Conservation (phyloP, 805 yeast genomes). For the Aciculoconidium aculeatum region DNA sequence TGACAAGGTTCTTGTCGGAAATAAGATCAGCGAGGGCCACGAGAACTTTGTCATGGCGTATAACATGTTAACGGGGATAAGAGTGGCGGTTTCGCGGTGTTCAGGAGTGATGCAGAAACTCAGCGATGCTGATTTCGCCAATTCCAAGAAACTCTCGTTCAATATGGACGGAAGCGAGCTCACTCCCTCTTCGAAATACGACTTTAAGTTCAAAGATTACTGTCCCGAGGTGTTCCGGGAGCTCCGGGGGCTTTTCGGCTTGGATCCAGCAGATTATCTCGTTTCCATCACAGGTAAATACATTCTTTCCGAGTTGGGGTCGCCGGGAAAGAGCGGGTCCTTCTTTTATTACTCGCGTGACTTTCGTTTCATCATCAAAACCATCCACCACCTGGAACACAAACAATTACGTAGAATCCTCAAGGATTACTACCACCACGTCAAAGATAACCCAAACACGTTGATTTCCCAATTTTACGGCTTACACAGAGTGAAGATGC, state of each 20-base stretch:
- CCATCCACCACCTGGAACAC: slow-evolving; percentile 92
- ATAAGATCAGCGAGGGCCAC: slow-evolving; percentile 87
- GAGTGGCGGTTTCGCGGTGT: slow-evolving; percentile 90
- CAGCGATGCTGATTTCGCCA: slow-evolving; percentile 61
- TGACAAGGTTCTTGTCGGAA: slow-evolving; percentile 63
- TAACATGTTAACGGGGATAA: slow-evolving; percentile 94
- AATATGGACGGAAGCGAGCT: slow-evolving; percentile 81
- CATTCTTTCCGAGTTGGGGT: slow-evolving; percentile 83
- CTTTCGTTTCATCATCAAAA: slow-evolving; percentile 88
- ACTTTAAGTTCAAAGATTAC: slow-evolving; percentile 94
- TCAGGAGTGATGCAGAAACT: slow-evolving; percentile 79
- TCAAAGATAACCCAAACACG: slow-evolving; percentile 79
- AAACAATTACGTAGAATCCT: slow-evolving; percentile 69
- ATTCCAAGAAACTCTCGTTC: slow-evolving; percentile 77
- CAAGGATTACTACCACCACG: slow-evolving; percentile 74
- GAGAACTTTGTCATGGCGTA: slow-evolving; percentile 91
- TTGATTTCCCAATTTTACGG: slow-evolving; percentile 95
- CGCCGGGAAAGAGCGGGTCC: slow-evolving; percentile 96
- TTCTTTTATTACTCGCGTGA: slow-evolving; percentile 94
- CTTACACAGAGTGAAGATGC: slow-evolving; percentile 87
- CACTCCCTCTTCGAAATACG: slow-evolving; percentile 91
- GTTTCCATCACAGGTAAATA: slow-evolving; percentile 90
- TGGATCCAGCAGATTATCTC: slow-evolving; percentile 94
- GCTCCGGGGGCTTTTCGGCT: slow-evolving; percentile 68
- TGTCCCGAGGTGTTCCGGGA: slow-evolving; percentile 92